Base-by-base conservation (phyloP, 108 stramenopile species). In the Asterionellopsis glacialis region DNA sequence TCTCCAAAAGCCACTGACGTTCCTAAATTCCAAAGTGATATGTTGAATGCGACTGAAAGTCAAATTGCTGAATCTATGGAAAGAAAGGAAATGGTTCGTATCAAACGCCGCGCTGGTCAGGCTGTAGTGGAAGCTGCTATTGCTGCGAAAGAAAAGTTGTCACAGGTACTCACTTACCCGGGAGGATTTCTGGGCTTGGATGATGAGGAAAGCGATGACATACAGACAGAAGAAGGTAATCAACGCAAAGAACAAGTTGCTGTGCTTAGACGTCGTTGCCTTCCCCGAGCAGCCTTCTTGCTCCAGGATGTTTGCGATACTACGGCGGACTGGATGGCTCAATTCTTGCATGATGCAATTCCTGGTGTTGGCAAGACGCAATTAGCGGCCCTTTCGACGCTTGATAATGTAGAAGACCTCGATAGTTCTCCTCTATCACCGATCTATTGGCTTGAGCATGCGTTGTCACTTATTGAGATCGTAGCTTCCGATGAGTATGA, bases 141-240 rank as follows among this genome's bases (percentile, higher is more conserved):
- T 40, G 57, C 63, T 18, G 86, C 79, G 6, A 70, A 69, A 18
- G 62, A 68, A 19, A 67, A 69, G 44, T 64, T 85, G 56, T 49
- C 69, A 47, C 59, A 53, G 19, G 90, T 91, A 45, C 69, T 91
- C 27, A 60, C 73, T 12, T 63, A 77, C 63, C 72, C 61, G 0
- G 86, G 90, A 66, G 90, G 90, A 9, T 91, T 84, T 86, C 69
- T 90, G 23, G 53, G 68, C 13, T 3, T 65, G 18, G 77, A 73
- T 38, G 76, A 83, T 18, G 67, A 75, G 51, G 69, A 67, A 14
- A 23, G 26, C 14, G 75, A 50, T 18, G 57, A 54, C 48, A 61
- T 28, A 13, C 43, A 61, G 47, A 58, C 58, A 11, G 57, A 56
- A 72, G 59, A 61, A 47, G 80, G 68, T 13, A 56, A 71, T 14